Conservation (phyloP, 805 yeast genomes). For the Monosporozyma unispora region DNA sequence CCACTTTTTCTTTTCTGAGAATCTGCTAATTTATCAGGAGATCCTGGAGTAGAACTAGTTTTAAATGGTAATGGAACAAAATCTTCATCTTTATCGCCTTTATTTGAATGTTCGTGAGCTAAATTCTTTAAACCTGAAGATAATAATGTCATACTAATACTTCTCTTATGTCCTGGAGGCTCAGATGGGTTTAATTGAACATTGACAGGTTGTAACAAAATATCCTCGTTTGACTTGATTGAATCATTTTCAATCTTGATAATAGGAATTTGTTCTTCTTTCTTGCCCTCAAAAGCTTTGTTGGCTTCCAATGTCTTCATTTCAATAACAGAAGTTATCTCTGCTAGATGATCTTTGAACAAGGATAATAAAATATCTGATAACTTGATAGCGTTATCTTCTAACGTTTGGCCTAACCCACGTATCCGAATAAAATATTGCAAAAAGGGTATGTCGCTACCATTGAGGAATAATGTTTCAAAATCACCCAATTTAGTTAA, state of each 20-base stretch:
- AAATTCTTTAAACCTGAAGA: conserved; percentile 1
- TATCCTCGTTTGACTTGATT: neutral
- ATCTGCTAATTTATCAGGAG: neutral
- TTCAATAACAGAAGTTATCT: neutral
- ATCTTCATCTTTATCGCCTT: conserved; percentile 2
- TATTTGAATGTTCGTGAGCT: neutral
- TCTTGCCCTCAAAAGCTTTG: neutral
- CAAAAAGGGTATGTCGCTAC: conserved; percentile 6
- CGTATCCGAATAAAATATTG: conserved; percentile 9
- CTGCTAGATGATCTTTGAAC: neutral
- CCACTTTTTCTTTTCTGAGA: conserved; percentile 6
- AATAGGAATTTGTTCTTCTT: neutral
- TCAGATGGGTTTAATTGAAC: neutral
- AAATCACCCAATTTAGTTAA: neutral
- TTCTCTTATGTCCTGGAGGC: neutral
- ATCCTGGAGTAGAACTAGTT: conserved; percentile 11
- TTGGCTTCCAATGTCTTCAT: neutral
- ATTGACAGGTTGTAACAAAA: neutral
- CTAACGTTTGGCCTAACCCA: neutral
- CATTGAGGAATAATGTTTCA: conserved; percentile 1
- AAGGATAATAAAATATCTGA: neutral
- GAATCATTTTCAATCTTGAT: neutral
- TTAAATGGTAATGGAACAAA: conserved; percentile 20
- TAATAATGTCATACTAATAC: neutral
- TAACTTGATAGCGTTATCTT: neutral